These are phyloP conservation scores for Fusarium dimerum DNA, from an alignment of 2,329 filamentous ascomycete species.

Conservation along the genomic window DNA sequence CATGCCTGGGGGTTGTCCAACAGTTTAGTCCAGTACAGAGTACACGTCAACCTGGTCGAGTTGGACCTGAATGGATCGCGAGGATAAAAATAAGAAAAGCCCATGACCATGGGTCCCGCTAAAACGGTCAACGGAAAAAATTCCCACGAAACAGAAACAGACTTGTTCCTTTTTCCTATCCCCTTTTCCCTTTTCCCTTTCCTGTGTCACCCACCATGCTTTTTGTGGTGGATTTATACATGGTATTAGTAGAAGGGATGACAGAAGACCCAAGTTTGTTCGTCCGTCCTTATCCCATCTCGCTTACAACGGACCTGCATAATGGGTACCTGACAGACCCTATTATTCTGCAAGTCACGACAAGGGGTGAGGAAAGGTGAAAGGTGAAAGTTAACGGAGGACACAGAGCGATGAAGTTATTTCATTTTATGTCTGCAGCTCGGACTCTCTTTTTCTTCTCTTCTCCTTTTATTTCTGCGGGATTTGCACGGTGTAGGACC, in stretches of 20 bases:
- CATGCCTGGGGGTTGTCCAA: background rate
- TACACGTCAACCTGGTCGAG: background rate
- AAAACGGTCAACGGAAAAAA: conserved; percentile 19
- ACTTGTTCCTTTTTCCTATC: background rate
- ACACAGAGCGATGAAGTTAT: too few species aligned
- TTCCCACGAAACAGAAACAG: conserved; percentile 23
- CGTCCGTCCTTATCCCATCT: background rate
- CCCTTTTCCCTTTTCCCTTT: background rate
- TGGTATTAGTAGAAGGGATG: background rate
- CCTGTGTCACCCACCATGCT: background rate
- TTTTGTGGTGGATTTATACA: background rate
- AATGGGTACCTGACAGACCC: background rate
- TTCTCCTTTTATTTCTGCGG: background rate
- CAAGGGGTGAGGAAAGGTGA: background rate
- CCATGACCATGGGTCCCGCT: conserved; percentile 1
- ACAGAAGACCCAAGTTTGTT: background rate
- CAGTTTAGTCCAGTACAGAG: too few species aligned
- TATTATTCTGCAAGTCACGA: background rate
- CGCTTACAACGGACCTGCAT: background rate
- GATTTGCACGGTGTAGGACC: too few species aligned
- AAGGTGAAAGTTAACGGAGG: background rate
- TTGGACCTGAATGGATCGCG: background rate
- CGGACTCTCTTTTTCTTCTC: background rate
- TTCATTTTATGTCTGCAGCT: background rate
- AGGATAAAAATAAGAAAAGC: background rate